Evolutionary conservation across 441 rosid genomes (phyloP).

Genomic region (Arabidopsis lyrata): DNA sequence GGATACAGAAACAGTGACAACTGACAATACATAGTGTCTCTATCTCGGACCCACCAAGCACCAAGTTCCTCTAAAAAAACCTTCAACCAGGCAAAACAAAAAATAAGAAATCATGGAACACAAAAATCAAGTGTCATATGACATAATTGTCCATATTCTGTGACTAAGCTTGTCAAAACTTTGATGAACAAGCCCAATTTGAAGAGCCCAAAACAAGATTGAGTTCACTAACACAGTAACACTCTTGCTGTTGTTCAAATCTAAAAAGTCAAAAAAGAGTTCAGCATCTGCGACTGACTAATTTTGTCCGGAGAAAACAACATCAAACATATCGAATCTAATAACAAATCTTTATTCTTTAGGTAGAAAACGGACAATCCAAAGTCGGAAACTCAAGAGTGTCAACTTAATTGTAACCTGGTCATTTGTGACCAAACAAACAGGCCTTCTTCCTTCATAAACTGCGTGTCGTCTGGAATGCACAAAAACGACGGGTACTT

Average conservation of each 20-base stretch:
- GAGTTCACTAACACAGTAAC: neutral
- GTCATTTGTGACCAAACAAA: slow-evolving; percentile 12
- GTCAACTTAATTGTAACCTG: neutral
- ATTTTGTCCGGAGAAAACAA: neutral
- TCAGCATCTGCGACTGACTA: neutral
- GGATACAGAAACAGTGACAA: slow-evolving; percentile 24
- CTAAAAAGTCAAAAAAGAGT: neutral
- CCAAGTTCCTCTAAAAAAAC: slow-evolving; percentile 23
- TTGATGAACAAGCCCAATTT: neutral
- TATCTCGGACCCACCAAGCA: slow-evolving; percentile 38
- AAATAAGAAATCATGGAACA: neutral
- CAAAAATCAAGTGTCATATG: neutral
- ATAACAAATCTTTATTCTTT: neutral
- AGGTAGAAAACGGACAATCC: neutral
- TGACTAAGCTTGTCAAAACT: neutral
- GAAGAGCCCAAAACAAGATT: neutral
- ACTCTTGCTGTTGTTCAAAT: neutral
- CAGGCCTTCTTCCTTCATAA: neutral
- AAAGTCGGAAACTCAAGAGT: neutral
- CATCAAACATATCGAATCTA: neutral
- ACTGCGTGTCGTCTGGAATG: slow-evolving; percentile 22
- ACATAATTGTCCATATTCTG: neutral
- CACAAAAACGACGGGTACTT: slow-evolving; percentile 34
- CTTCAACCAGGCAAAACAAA: slow-evolving; percentile 14
- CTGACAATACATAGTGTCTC: slow-evolving; percentile 27